These are phyloP conservation scores for Lobosporangium transversale DNA, from an alignment of 192 early-diverging fungal genomes.

Conservation along the genomic window DNA sequence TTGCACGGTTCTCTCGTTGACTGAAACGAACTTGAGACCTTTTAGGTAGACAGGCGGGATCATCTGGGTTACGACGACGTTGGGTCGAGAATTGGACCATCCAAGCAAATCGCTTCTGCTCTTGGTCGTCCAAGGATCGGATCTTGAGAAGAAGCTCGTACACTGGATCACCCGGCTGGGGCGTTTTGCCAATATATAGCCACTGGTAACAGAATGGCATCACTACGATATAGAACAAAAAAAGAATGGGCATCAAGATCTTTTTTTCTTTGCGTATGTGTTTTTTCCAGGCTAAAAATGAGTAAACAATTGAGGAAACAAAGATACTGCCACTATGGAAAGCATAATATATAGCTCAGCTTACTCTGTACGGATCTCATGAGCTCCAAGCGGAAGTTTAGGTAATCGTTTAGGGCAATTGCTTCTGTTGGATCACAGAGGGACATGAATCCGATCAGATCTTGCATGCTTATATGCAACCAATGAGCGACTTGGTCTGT, in stretches of 20 bases:
- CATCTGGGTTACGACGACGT: background rate
- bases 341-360: background rate
- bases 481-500: slow-evolving; percentile 30
- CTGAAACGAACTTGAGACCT: background rate
- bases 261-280: too few species aligned
- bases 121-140: slow-evolving; percentile 10
- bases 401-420: slow-evolving; percentile 4
- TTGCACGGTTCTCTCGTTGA: background rate
- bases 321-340: background rate
- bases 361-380: slow-evolving; percentile 3
- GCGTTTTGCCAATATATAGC: background rate
- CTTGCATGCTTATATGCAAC: slow-evolving; percentile 16
- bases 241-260: too few species aligned
- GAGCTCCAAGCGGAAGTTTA: slow-evolving; percentile 15
- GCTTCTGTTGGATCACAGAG: background rate
- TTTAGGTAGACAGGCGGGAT: background rate
- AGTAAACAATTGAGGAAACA: background rate
- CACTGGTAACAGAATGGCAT: slow-evolving; percentile 13
- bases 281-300: too few species aligned
- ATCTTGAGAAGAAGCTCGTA: slow-evolving; percentile 13
- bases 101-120: slow-evolving; percentile 8
- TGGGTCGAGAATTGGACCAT: background rate
- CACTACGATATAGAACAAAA: background rate
- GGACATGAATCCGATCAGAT: slow-evolving; percentile 16
- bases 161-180: background rate